A percentile compares a stretch with the other conserved stretches of the same genome.
Evolutionary conservation across 2,329 filamentous ascomycete species (phyloP).

Genomic region (Truncatella angustata): DNA sequence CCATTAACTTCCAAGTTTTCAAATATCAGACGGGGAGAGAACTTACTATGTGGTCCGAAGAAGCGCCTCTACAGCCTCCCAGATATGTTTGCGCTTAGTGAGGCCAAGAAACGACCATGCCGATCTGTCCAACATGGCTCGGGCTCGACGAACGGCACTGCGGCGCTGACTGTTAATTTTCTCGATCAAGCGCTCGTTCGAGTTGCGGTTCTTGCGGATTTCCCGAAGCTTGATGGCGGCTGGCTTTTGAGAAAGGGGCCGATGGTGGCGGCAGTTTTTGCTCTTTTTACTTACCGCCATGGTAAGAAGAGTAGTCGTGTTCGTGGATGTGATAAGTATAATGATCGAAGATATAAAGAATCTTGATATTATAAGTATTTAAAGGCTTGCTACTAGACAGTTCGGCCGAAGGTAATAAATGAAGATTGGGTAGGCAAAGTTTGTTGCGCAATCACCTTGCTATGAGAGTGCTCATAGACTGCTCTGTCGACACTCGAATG

Average conservation of each 20-base stretch:
- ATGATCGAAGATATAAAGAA: too few relatives aligned
- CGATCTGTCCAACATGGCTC: neutral
- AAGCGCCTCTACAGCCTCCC: neutral
- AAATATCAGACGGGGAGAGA: too few relatives aligned
- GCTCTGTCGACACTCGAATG: too few relatives aligned
- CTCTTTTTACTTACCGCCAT: neutral
- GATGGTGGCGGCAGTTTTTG: too few relatives aligned
- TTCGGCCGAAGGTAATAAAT: too few relatives aligned
- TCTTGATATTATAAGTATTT: too few relatives aligned
- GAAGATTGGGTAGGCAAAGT: too few relatives aligned
- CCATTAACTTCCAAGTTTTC: neutral
- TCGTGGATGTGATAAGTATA: too few relatives aligned
- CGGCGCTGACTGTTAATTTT: constrained; percentile 4
- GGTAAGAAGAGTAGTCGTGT: too few relatives aligned
- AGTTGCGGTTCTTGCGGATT: neutral
- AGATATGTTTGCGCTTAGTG: neutral
- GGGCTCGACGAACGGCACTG: neutral
- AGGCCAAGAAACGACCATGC: neutral
- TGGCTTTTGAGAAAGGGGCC: neutral
- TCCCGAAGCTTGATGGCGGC: constrained; percentile 3
- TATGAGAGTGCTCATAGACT: too few relatives aligned
- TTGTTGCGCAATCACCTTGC: too few relatives aligned
- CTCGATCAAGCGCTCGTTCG: neutral
- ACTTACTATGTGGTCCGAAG: neutral
- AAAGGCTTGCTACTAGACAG: too few relatives aligned